Percentiles rank a stretch among this genome's conserved stretches.
These are phyloP conservation scores for Phlyctochytrium planicorne DNA, from an alignment of 192 early-diverging fungal genomes.

Conservation along the genomic window DNA sequence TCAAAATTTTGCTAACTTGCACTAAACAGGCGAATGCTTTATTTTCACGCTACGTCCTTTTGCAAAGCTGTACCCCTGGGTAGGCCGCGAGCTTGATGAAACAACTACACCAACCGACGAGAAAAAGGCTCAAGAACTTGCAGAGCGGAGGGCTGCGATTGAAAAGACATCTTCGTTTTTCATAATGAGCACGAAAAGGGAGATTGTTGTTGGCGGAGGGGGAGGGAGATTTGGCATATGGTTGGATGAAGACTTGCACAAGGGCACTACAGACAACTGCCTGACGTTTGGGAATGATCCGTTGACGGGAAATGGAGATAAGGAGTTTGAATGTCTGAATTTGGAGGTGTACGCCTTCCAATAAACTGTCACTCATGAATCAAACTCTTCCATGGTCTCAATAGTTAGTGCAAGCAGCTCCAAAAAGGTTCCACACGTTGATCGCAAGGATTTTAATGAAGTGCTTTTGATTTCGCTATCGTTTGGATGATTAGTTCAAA, in stretches of 20 bases:
- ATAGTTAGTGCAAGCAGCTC: background rate
- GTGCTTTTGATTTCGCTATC: background rate
- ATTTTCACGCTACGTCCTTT: slow-evolving; percentile 41
- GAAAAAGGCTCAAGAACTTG: slow-evolving; percentile 9
- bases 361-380: too few species aligned
- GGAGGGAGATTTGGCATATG: slow-evolving; percentile 33
- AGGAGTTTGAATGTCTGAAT: slow-evolving; percentile 35
- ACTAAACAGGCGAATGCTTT: slow-evolving; percentile 43
- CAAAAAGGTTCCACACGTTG: background rate
- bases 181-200: slow-evolving; percentile 36
- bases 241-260: slow-evolving; percentile 34
- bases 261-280: slow-evolving; percentile 33
- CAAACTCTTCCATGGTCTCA: slow-evolving; percentile 4
- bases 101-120: background rate
- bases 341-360: slow-evolving; percentile 45
- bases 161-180: slow-evolving; percentile 41
- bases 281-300: slow-evolving; percentile 40
- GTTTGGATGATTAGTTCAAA: background rate
- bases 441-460: background rate
- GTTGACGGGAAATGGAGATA: slow-evolving; percentile 36
- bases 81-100: slow-evolving; percentile 26
- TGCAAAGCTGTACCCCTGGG: slow-evolving; percentile 48
- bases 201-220: slow-evolving; percentile 42
- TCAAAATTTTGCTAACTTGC: slow-evolving; percentile 5
- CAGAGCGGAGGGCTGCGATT: slow-evolving; percentile 16